Evolutionary conservation across 306 rosid species (phyloP), one percentile per base, ranked within the genome.

Genomic region (Dryas drummondii): DNA sequence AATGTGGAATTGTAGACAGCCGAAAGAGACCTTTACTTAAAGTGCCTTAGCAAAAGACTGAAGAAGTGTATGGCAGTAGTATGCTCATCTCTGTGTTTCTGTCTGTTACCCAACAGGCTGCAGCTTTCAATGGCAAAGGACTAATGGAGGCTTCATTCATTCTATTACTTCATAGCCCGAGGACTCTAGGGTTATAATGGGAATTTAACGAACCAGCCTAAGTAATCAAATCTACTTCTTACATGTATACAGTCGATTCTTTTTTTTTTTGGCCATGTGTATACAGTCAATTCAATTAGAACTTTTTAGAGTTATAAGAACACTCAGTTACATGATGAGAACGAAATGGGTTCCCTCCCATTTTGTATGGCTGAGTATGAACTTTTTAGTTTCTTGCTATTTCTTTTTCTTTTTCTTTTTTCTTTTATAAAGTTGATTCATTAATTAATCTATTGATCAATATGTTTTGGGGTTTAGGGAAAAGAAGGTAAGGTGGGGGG

Each of bases 11-110:
- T 22, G 22, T 22, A 4, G 37, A 32, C 37, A 32, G 82, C 87
- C 87, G 82, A 87, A 84, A 82, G 91, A 37, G 55, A 66, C 59
- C 53, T 45, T 32, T 32, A 32, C 37, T 32, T 42, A 80, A 69
- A 78, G 82, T 60, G 51, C 50, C 82, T 87, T 82, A 66, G 68
- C 67, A 70, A 77, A 83, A 81, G 14, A 49, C 12, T 46, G 58
- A 15, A 15, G 19, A 4, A 45, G 6, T 22, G 22, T 22, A 22
- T 22, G 22, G 22, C 22, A 22, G 22, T 22, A 22, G 22, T 22
- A 22, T 8, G 49, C 49, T 46, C 9, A 46, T 8, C 49, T 46
- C 6, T 8, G 49, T 46, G 49, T 46, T 46, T 32, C 4, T 14
- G 10, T 32, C 4, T 14, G 19, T 2, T 5, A 1, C 4, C 19